A percentile compares a stretch with the other conserved stretches of the same genome.
Evolutionary conservation across 23 red algal genomes (phyloP).

Genomic region (Gracilaria domingensis): DNA sequence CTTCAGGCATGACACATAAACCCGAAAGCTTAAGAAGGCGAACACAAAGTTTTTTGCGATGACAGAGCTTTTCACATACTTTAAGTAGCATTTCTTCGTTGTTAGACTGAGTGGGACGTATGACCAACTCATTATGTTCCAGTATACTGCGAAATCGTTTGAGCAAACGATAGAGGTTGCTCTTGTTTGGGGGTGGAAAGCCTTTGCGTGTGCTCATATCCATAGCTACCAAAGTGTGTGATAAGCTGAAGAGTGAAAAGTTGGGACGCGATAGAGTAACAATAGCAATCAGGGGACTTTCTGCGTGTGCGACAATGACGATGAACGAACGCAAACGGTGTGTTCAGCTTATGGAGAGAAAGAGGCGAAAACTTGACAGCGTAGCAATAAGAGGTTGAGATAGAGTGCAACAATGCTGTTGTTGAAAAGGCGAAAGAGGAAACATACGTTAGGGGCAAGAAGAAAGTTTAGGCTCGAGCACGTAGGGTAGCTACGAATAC

Average conservation of each 20-base stretch:
- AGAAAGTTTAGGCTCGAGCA: constrained; percentile 35
- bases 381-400: not conserved
- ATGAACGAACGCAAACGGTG: not conserved
- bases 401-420: not conserved
- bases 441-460: constrained; percentile 10
- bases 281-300: not conserved
- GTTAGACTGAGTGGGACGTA: constrained; percentile 11
- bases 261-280: not conserved
- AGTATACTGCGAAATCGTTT: constrained; percentile 41
- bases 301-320: not conserved
- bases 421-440: not conserved
- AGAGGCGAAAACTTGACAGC: not conserved
- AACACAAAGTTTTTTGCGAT: constrained; percentile 41
- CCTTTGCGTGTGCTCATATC: constrained; percentile 30
- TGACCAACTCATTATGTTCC: constrained; percentile 32
- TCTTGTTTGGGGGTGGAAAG: constrained; percentile 30
- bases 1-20: constrained; percentile 38
- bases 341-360: not conserved
- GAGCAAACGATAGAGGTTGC: constrained; percentile 41
- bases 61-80: constrained; percentile 39
- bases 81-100: constrained; percentile 24
- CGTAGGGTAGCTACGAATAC: not conserved
- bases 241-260: not conserved
- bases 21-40: constrained; percentile 28
- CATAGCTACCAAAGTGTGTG: constrained; percentile 10